These are phyloP conservation scores for Murraya koenigii DNA, from an alignment of 345 rosid species.

Conservation along the genomic window DNA sequence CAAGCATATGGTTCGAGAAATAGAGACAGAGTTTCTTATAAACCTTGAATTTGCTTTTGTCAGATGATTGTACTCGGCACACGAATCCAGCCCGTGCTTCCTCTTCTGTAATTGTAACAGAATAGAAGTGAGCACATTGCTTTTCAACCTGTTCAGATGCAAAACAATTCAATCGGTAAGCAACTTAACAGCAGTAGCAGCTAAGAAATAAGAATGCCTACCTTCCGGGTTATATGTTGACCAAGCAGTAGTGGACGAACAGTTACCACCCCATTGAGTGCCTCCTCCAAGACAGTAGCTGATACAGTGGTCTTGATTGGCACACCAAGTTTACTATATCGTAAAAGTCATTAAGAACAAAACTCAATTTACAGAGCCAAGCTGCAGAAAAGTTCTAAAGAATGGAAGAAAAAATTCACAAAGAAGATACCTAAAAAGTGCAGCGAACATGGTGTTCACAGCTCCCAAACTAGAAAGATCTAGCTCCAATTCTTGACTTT, in stretches of 20 bases:
- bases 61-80: constrained; percentile 87
- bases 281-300: constrained; percentile 93
- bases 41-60: constrained; percentile 99
- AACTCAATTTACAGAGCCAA: constrained; percentile 5
- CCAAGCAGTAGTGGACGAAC: constrained; percentile 67
- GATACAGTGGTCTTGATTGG: constrained; percentile 98
- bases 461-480: constrained; percentile 98
- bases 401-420: not conserved
- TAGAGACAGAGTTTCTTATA: constrained; percentile 1
- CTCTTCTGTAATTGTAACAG: constrained; percentile 82
- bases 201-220: constrained; percentile 21
- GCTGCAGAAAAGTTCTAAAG: not conserved
- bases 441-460: constrained; percentile 93
- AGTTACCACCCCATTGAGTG: constrained; percentile 74
- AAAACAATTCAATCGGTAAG: constrained; percentile 23
- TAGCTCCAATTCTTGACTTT: constrained; percentile 81
- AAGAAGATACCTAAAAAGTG: constrained; percentile 71
- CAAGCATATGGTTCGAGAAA: not conserved
- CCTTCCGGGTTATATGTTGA: constrained; percentile 70
- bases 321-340: constrained; percentile 89
- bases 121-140: constrained; percentile 98
- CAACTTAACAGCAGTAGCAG: constrained; percentile 17
- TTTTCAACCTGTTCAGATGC: constrained; percentile 80
- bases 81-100: constrained; percentile 88
- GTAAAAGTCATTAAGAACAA: constrained; percentile 1